A percentile compares a stretch with the other conserved stretches of the same genome.
These are phyloP conservation scores for Clonostachys chloroleuca DNA, from an alignment of 2,329 filamentous ascomycete genomes.

Conservation along the genomic window DNA sequence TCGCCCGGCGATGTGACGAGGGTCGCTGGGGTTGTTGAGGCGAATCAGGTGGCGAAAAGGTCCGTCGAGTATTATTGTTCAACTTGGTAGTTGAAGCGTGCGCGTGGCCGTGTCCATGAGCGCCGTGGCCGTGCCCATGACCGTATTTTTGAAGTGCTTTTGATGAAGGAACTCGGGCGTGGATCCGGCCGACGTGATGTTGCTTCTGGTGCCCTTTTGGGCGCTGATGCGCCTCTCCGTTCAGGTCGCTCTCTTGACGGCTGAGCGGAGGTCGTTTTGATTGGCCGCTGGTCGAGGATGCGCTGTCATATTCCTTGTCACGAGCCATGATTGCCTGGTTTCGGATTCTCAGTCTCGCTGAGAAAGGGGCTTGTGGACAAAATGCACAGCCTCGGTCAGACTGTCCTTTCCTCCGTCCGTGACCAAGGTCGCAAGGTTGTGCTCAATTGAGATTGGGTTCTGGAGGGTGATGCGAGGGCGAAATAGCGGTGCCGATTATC, in stretches of 20 bases:
- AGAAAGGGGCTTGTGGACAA: too few species aligned
- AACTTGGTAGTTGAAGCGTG: not conserved
- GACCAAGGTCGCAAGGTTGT: not conserved
- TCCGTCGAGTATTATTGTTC: not conserved
- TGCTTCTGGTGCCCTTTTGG: conserved; percentile 16
- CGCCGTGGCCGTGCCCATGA: conserved; percentile 6
- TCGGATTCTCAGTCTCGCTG: too few species aligned
- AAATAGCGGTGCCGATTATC: too few species aligned
- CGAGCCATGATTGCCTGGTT: conserved; percentile 27
- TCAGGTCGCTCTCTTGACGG: conserved; percentile 26
- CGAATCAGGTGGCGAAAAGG: not conserved
- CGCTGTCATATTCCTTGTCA: conserved; percentile 42
- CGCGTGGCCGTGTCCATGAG: not conserved
- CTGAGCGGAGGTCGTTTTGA: conserved; percentile 45
- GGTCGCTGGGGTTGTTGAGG: conserved; percentile 18
- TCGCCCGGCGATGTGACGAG: conserved; percentile 37
- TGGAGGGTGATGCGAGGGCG: too few species aligned
- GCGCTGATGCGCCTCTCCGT: conserved; percentile 22
- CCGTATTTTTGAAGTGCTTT: conserved; percentile 42
- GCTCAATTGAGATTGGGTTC: too few species aligned
- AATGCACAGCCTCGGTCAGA: too few species aligned
- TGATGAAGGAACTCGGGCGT: conserved; percentile 46
- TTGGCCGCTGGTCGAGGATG: conserved; percentile 41
- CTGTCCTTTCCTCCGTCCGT: not conserved
- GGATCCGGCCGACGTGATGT: conserved; percentile 36